Conservation (phyloP, 768 basidiomycete species). For the Suillus weaverae region DNA sequence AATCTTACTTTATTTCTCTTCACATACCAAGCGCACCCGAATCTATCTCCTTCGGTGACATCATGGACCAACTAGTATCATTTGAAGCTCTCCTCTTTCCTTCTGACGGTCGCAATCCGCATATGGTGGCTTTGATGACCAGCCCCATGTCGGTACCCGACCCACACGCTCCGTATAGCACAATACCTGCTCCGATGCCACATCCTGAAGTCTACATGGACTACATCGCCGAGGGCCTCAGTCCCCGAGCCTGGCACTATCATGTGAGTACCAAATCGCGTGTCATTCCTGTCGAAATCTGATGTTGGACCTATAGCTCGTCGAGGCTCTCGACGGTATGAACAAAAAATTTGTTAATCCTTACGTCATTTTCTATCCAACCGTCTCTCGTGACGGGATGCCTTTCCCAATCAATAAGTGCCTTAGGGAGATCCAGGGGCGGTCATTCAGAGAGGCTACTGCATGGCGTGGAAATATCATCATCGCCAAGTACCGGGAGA, state of each 20-base stretch:
- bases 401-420: slow-evolving; percentile 79
- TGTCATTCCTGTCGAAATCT: slow-evolving; percentile 17
- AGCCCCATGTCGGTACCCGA: slow-evolving; percentile 51
- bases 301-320: slow-evolving; percentile 43
- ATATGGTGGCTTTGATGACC: slow-evolving; percentile 72
- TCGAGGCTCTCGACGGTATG: slow-evolving; percentile 80
- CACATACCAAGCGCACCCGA: neutral
- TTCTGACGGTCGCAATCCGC: slow-evolving; percentile 72
- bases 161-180: slow-evolving; percentile 45
- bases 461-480: slow-evolving; percentile 85
- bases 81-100: slow-evolving; percentile 78
- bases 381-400: slow-evolving; percentile 75
- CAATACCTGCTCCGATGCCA: slow-evolving; percentile 61
- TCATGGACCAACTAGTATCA: slow-evolving; percentile 65
- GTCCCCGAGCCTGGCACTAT: slow-evolving; percentile 69
- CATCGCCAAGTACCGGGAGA: slow-evolving; percentile 64
- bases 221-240: slow-evolving; percentile 74
- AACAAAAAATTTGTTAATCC: slow-evolving; percentile 74
- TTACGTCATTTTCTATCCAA: slow-evolving; percentile 80
- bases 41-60: slow-evolving; percentile 18
- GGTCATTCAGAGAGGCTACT: slow-evolving; percentile 53
- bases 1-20: slow-evolving; percentile 7
- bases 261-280: slow-evolving; percentile 45
- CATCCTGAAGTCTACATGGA: slow-evolving; percentile 88
- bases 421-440: slow-evolving; percentile 73